Evolutionary conservation across 805 yeast genomes (phyloP), one percentile per base, ranked within the genome.

Genomic region (Schizosaccharomyces japonicus): DNA sequence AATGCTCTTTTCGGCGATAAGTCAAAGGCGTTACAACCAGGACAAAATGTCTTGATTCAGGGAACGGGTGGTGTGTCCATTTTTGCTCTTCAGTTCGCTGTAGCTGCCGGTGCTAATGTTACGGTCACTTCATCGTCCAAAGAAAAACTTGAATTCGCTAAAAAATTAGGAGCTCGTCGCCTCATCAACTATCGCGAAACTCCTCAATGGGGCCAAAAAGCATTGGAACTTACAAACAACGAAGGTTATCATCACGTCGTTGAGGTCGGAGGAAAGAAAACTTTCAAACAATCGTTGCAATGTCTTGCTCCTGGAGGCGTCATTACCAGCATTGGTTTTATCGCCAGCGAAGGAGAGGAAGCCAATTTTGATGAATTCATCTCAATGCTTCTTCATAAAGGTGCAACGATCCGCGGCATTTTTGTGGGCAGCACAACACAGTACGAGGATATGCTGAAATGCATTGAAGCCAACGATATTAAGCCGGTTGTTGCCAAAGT

Each of bases 51-150:
- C 8, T 42, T 54, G 15, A 47, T 53, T 5, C 51, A 53, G 5
- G 81, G 76, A 3, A 66, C 63, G 3, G 84, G 83, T 45, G 81
- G 73, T 50, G 59, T 68, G 21, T 77, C 80, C 3, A 72, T 75
- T 39, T 51, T 57, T 5, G 63, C 72, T 0, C 57, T 68, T 6
- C 53, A 58, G 10, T 47, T 48, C 1, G 58, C 57, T 27, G 57
- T 61, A 25, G 54, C 57, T 28, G 53, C 69, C 1, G 55, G 55
- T n/a, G 55, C 55, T 11, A 39, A 28, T 10, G 55, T 52, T 25
- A 53, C 33, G n/a, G 56, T 52, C 7, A 52, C 55, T 3, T 47
- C 54, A 4, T 52, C 54, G 6, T 48, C 48, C 4, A 49, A 50
- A 28, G 51, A 42, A 15, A 54, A 54, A 36, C 19, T 54, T 17